Evolutionary conservation across 257 asterid species (phyloP), one percentile per base, ranked within the genome.

Genomic region (Mitragyna speciosa): DNA sequence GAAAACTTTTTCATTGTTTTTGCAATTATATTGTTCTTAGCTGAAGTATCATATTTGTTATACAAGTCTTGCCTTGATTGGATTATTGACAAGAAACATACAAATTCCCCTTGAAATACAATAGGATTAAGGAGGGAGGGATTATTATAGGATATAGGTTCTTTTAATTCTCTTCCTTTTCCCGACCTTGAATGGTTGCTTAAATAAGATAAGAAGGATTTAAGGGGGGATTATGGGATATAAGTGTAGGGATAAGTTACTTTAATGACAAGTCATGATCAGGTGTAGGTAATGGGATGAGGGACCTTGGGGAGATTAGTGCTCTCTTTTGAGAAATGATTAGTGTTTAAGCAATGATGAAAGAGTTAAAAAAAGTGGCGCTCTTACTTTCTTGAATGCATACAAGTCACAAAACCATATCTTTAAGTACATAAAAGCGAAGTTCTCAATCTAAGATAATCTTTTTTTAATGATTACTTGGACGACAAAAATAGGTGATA

Each of bases 221-320:
- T 47, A 6, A 14, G 59, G 41, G 45, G 76, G 76, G 76, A 47
- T 71, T 72, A 15, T 72, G 76, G 61, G 33, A 24, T 14, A 47
- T 72, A 72, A 47, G 33, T 28, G 76, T 43, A 72, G 43, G 43
- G 76, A 72, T 47, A 26, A 72, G 31, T 8, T 47, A 48, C 61
- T 72, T n/a, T 72, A 43, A 0, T n/a, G 61, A 14, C 68, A 33
- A 66, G 51, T 72, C 19, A 72, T 75, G 77, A 65, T 24, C 58
- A 80, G 54, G 36, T 75, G 77, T n/a, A 63, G n/a, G 59, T 64
- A 70, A 74, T 78, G 79, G 84, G 58, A 45, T 70, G 73, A 81
- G 88, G 89, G 87, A 77, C 84, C 72, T 79, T n/a, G 67, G 72
- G 47, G 70, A 70, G 33, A 41, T 75, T 80, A 71, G 90, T 89